A percentile compares a stretch with the other conserved stretches of the same genome.
Conservation (phyloP, 345 rosid species). For the Gossypium thurberi region DNA sequence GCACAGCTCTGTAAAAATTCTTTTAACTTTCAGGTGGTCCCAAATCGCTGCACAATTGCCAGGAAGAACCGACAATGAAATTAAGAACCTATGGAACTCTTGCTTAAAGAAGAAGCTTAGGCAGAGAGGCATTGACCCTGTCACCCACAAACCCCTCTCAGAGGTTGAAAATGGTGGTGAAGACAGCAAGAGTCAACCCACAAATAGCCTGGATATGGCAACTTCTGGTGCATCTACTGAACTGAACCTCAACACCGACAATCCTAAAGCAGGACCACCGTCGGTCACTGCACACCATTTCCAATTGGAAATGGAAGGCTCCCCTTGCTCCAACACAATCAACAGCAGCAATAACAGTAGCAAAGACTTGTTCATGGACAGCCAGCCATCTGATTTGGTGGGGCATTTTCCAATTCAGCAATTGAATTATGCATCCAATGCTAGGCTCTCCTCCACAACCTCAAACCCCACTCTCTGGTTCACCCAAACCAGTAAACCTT, state of each 20-base stretch:
- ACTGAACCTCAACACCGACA: slow-evolving; percentile 10
- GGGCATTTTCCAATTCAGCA: slow-evolving; percentile 36
- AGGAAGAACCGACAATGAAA: slow-evolving; percentile 70
- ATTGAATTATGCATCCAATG: slow-evolving; percentile 30
- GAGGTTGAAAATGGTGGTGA: slow-evolving; percentile 47
- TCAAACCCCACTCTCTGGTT: slow-evolving; percentile 34
- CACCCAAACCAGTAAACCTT: slow-evolving; percentile 25
- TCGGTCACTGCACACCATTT: slow-evolving; percentile 23
- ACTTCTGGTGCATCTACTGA: slow-evolving; percentile 7
- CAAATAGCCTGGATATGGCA: slow-evolving; percentile 17
- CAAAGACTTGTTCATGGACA: slow-evolving; percentile 32
- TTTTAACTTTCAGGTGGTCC: slow-evolving; percentile 42
- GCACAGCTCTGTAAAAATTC: background rate
- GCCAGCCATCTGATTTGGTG: slow-evolving; percentile 25
- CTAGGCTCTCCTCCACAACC: slow-evolving; percentile 21
- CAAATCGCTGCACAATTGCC: slow-evolving; percentile 66
- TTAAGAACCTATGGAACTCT: slow-evolving; percentile 59
- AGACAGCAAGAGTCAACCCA: slow-evolving; percentile 25
- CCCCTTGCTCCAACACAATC: slow-evolving; percentile 34
- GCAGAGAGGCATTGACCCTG: slow-evolving; percentile 59
- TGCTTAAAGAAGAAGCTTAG: slow-evolving; percentile 52
- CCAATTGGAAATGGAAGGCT: slow-evolving; percentile 33
- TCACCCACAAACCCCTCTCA: slow-evolving; percentile 52
- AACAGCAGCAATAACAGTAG: slow-evolving; percentile 24
- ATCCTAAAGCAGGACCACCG: slow-evolving; percentile 6